Base-by-base conservation (phyloP, 2,329 filamentous ascomycete genomes). In the Botrytis squamosa region DNA sequence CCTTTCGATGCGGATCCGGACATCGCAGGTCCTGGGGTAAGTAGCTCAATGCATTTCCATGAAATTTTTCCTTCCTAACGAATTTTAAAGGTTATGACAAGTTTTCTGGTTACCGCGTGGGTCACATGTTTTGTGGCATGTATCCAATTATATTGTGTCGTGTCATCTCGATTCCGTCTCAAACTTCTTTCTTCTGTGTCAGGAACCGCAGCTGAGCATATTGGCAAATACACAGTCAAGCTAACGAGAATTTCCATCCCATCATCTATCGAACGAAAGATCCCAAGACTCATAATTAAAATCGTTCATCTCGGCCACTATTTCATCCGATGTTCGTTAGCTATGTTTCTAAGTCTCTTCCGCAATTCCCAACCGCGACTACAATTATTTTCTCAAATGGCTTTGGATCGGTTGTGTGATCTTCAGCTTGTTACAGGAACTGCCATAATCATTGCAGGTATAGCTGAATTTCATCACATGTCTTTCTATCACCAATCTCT, bases 401-500 rank as follows among this genome's bases (percentile, higher is more conserved):
- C 70, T 18, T 71, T 75, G 12, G 70, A 74, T 68, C 59, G 69
- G 25, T 62, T 75, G 12, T 76, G 75, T 40, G 73, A 75, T 25
- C n/a, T 76, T 5, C 74, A 76, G 57, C 22, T 74, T 25, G 64
- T 74, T 3, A 76, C 74, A 29, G 73, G 75, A 9, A 75, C 66
- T 1, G 67, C 74, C 4, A 75, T 76, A 20, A 29, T 76, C 20
- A 74, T 76, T 46, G 75, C 73, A 16, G 75, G 59, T 16, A 52
- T 75, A 9, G 72, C 55, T 20, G 72, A 75, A 63, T 33, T 73
- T 25, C 38, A 70, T 20, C 62, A 46, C 0, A 72, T 74, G 74
- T 66, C 62, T 18, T 75, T 74, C 55, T 76, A 76, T 63, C 75
- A 76, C 18, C 72, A 76, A 40, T 66, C 74, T 20, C 57, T 75